Percentiles rank a stretch among this genome's conserved stretches.
Conservation (phyloP, 225 moss, liverwort and hornwort species). For the Pseudoscleropodium purum region DNA sequence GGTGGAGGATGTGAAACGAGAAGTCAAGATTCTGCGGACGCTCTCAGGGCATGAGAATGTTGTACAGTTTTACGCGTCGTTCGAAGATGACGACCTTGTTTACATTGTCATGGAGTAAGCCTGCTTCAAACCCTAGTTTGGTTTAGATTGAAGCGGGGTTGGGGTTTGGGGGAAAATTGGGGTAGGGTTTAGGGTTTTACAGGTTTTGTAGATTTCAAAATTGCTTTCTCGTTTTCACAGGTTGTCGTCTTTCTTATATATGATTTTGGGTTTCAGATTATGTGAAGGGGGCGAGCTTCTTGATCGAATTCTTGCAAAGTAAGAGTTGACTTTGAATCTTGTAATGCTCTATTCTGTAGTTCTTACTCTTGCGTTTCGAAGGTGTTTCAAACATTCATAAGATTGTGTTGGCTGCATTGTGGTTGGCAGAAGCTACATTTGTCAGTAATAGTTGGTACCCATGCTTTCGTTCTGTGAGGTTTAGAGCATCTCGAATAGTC, state of each 20-base stretch:
- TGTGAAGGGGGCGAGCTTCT: conserved; percentile 56
- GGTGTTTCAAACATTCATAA: neutral
- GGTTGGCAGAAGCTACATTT: neutral
- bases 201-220: neutral
- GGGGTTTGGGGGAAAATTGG: neutral
- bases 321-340: neutral
- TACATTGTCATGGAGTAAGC: conserved; percentile 95
- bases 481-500: neutral
- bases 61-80: conserved; percentile 81
- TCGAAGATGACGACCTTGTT: conserved; percentile 90
- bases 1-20: conserved; percentile 89
- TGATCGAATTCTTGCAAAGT: conserved; percentile 52
- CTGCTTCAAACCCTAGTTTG: neutral
- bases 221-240: neutral
- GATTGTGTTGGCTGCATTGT: neutral
- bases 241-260: neutral
- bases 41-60: conserved; percentile 89
- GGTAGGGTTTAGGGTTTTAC: conserved; percentile 26
- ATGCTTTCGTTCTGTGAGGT: neutral
- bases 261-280: conserved; percentile 8
- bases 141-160: neutral
- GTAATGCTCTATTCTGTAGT: neutral
- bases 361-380: neutral
- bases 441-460: neutral
- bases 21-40: conserved; percentile 77